Evolutionary conservation across 495 filamentous ascomycete species (phyloP), one percentile per base, ranked within the genome.

Genomic region (Annulohypoxylon moriforme): DNA sequence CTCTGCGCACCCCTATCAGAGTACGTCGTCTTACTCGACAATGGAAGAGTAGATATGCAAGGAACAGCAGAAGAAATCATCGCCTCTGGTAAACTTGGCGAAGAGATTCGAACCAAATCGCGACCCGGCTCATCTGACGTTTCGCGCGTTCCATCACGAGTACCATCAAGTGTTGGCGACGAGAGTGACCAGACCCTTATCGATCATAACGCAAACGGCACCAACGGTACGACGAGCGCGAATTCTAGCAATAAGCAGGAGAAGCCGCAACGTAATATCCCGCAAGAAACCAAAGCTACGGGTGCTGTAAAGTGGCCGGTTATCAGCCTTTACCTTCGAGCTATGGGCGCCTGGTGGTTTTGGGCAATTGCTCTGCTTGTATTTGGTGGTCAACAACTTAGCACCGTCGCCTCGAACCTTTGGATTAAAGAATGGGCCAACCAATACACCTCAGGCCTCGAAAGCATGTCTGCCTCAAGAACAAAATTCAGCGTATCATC

Each of bases 301-400:
- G 96, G 96, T 34, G 89, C 94, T 36, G 93, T 99, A 72, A 93
- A 97, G 76, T 91, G 92, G 87, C 83, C 85, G 25, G 93, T 97
- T 50, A 89, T 98, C 74, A 82, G 85, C 33, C 89, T 97, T 75
- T 99, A 98, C 78, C 85, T 99, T 18, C 77, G 77, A 20, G 86
- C 94, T 49, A 98, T 98, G 96, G 96, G 96, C 8, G 85, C 88
- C 4, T 97, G 94, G 94, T 93, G 92, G 85, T 99, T 94, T 76
- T 99, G 96, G 96, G 75, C 91, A 47, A 74, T 89, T 50, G 92
- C 94, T 20, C 77, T 89, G 20, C 53, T 88, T 0, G 87, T 93
- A 44, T 98, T 99, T 76, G 87, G 82, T 13, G 80, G 90, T 49
- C 93, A 97, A 76, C 95, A 98, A 76, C 72, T 96, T 27, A 90